A percentile compares a stretch with the other conserved stretches of the same genome.
These are phyloP conservation scores for Metschnikowia cubensis DNA, from an alignment of 805 yeast species.

Conservation along the genomic window DNA sequence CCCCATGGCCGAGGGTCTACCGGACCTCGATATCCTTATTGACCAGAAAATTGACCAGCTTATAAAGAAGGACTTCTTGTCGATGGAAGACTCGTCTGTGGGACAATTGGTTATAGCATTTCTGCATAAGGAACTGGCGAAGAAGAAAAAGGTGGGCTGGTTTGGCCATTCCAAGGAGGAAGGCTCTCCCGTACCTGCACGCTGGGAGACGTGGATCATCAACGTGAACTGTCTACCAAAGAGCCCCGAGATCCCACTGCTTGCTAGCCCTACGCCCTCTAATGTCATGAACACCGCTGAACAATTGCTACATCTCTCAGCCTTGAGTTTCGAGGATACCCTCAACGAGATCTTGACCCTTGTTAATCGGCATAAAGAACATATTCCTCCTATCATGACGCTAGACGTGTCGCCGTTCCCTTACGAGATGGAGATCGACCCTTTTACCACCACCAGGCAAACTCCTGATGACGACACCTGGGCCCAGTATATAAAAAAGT, in stretches of 20 bases:
- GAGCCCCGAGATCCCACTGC: constrained; percentile 3
- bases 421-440: constrained; percentile 28
- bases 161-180: constrained; percentile 37
- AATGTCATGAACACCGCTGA: constrained; percentile 20
- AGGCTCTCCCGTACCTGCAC: constrained; percentile 34
- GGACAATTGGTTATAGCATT: constrained; percentile 39
- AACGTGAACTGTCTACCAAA: constrained; percentile 44
- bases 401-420: constrained; percentile 66
- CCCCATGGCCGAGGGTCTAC: constrained; percentile 44
- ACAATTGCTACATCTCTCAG: constrained; percentile 26
- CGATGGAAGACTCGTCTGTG: constrained; percentile 17
- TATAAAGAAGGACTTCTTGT: constrained; percentile 26
- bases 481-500: constrained; percentile 31
- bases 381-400: constrained; percentile 71
- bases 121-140: constrained; percentile 35
- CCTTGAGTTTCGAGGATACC: constrained; percentile 35
- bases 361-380: constrained; percentile 56
- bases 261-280: constrained; percentile 5
- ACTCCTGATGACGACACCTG: constrained; percentile 33
- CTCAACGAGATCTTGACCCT: constrained; percentile 46
- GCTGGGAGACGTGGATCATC: constrained; percentile 74
- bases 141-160: constrained; percentile 50
- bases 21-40: constrained; percentile 46
- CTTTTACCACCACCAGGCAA: constrained; percentile 7
- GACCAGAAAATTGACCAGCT: constrained; percentile 34